Conservation (phyloP, 225 moss, liverwort and hornwort species). For the Marchantia polymorpha region DNA sequence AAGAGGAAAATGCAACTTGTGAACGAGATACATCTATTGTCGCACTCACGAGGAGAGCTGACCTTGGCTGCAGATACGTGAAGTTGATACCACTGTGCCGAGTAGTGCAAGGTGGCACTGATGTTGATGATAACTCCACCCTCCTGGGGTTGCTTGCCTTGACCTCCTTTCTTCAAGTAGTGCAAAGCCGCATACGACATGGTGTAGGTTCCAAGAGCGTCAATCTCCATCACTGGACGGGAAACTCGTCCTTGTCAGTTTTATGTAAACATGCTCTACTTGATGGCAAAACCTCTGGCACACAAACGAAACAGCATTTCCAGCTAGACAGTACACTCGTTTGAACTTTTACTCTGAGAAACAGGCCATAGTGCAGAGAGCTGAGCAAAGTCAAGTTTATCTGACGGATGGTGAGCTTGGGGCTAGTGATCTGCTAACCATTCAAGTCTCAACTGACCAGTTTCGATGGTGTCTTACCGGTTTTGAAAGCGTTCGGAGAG, state of each 20-base stretch:
- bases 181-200: constrained; percentile 84
- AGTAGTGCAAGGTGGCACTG: constrained; percentile 78
- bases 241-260: neutral
- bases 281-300: neutral
- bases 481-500: constrained; percentile 87
- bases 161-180: constrained; percentile 74
- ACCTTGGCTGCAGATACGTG: constrained; percentile 96
- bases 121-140: constrained; percentile 77
- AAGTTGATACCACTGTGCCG: constrained; percentile 80
- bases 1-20: neutral
- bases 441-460: neutral
- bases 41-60: neutral
- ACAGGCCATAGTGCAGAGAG: neutral
- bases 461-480: constrained; percentile 41
- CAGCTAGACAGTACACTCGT: neutral
- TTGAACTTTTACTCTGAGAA: neutral
- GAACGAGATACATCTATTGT: neutral
- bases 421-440: neutral
- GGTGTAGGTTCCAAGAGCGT: constrained; percentile 80
- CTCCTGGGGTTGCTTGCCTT: constrained; percentile 65
- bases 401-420: too few species aligned
- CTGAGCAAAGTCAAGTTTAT: neutral
- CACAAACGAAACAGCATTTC: neutral
- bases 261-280: neutral
- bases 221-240: constrained; percentile 84